Base-by-base conservation (phyloP, 345 rosid species). In the Viola odorata region DNA sequence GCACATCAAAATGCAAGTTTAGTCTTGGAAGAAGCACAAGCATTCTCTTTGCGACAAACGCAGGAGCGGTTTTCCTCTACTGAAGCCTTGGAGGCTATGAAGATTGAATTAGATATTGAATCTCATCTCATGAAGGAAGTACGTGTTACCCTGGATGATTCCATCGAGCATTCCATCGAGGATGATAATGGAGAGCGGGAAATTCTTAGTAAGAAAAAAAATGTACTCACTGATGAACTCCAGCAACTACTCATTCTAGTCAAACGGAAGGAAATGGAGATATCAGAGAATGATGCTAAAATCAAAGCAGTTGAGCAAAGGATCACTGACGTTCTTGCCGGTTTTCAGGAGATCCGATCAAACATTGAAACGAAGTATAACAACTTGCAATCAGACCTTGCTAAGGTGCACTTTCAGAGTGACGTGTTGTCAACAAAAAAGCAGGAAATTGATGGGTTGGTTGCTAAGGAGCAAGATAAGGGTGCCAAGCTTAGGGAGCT, bases 401-500 rank as follows among this genome's bases (percentile, higher is more conserved):
- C 84, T 5, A 66, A 67, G 70, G 53, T 84, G 68, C 83, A 79
- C 50, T 50, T 4, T 12, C 85, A 86, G 61, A 73, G 58, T 54
- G 85, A 82, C 75, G 76, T 72, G 40, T 71, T 88, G 11, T 65
- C 76, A 5, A 69, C 37, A 68, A 82, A 75, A 77, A 88, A 71
- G 84, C 72, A 72, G 69, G 96, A 82, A 42, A 69, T 79, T 38
- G 94, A 84, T 49, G 66, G 70, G 57, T 69, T 67, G 32, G 50
- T 79, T 58, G 62, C 75, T 15, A 62, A 75, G 57, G 88, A 88
- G 78, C 75, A 80, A 75, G 75, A 74, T 41, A 78, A 77, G 61
- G 96, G 73, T 37, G 67, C 77, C 16, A 80, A 81, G 75, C 83
- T 91, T 61, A 78, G 78, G 85, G 85, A 86, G 45, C 78, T 91